Evolutionary conservation across 2,329 filamentous ascomycete species (phyloP).

Genomic region (Aureobasidium sp.): DNA sequence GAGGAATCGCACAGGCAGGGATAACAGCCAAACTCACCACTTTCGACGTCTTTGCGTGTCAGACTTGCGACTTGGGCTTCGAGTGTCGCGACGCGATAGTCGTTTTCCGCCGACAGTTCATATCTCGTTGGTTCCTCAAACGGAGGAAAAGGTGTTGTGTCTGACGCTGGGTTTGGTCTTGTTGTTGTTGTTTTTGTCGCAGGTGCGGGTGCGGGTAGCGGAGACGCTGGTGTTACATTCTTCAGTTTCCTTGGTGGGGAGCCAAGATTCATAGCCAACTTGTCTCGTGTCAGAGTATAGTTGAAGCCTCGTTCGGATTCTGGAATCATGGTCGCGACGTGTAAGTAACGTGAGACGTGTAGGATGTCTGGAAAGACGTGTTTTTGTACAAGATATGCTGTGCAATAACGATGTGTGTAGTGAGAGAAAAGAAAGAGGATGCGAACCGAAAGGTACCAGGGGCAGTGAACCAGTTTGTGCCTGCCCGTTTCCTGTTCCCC

Average conservation of each 20-base stretch:
- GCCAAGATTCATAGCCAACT: conserved; percentile 6
- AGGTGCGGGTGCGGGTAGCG: not conserved
- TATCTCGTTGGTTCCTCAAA: not conserved
- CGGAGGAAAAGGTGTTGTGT: not conserved
- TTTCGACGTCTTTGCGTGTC: not conserved
- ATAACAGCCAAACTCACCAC: conserved; percentile 7
- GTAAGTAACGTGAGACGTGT: not conserved
- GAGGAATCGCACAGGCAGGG: not conserved
- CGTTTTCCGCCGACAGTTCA: not conserved
- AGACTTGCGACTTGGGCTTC: not conserved
- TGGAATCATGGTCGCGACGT: not conserved
- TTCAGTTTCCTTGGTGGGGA: conserved; percentile 2
- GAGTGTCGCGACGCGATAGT: not conserved
- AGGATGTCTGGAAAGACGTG: not conserved
- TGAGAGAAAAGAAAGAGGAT: not conserved
- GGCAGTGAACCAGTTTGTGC: not conserved
- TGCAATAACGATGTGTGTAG: not conserved
- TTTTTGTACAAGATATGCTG: conserved; percentile 6
- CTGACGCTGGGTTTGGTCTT: not conserved
- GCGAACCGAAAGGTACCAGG: conserved; percentile 3
- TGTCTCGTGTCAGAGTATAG: conserved; percentile 4
- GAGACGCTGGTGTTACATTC: not conserved
- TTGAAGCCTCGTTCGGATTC: conserved; percentile 3
- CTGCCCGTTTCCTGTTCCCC: not conserved
- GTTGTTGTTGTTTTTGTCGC: not conserved